Percentiles rank a stretch among this genome's conserved stretches.
These are phyloP conservation scores for Nakazawaea wyomingensis DNA, from an alignment of 805 yeast species.

Conservation along the genomic window DNA sequence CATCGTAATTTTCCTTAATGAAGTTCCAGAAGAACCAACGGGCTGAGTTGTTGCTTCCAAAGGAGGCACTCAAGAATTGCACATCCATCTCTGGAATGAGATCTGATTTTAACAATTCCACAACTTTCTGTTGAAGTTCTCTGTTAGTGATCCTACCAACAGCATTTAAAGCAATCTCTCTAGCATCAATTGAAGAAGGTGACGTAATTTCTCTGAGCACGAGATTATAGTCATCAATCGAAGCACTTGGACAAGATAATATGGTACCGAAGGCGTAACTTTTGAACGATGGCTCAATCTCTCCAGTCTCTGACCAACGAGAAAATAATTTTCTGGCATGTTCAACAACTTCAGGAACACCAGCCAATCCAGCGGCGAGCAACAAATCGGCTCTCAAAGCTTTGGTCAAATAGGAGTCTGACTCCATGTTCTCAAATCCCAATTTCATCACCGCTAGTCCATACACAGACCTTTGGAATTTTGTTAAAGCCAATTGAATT, in stretches of 20 bases:
- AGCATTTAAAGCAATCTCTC: slow-evolving; percentile 54
- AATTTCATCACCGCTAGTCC: slow-evolving; percentile 26
- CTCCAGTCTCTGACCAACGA: slow-evolving; percentile 23
- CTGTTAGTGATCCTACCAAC: slow-evolving; percentile 41
- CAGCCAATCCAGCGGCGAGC: slow-evolving; percentile 33
- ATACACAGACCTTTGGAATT: slow-evolving; percentile 30
- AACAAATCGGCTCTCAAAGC: slow-evolving; percentile 36
- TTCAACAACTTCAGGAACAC: slow-evolving; percentile 31
- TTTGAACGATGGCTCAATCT: slow-evolving; percentile 40
- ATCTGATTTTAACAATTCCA: slow-evolving; percentile 37
- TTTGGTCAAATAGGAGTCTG: slow-evolving; percentile 24
- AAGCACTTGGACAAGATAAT: slow-evolving; percentile 30
- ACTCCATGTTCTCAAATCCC: slow-evolving; percentile 16
- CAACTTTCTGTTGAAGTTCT: slow-evolving; percentile 31
- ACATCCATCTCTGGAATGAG: slow-evolving; percentile 55
- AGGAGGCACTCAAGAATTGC: slow-evolving; percentile 42
- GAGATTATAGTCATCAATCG: slow-evolving; percentile 29
- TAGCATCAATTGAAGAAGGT: slow-evolving; percentile 52
- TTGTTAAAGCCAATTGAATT: slow-evolving; percentile 23
- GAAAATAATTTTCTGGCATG: slow-evolving; percentile 22
- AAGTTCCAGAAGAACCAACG: slow-evolving; percentile 44
- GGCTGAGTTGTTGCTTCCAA: slow-evolving; percentile 40
- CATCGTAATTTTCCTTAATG: slow-evolving; percentile 42
- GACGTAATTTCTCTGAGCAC: slow-evolving; percentile 41
- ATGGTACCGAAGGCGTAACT: slow-evolving; percentile 39